These are phyloP conservation scores for Carex cristatella DNA, from an alignment of 176 grass and related monocot genomes.

Conservation along the genomic window DNA sequence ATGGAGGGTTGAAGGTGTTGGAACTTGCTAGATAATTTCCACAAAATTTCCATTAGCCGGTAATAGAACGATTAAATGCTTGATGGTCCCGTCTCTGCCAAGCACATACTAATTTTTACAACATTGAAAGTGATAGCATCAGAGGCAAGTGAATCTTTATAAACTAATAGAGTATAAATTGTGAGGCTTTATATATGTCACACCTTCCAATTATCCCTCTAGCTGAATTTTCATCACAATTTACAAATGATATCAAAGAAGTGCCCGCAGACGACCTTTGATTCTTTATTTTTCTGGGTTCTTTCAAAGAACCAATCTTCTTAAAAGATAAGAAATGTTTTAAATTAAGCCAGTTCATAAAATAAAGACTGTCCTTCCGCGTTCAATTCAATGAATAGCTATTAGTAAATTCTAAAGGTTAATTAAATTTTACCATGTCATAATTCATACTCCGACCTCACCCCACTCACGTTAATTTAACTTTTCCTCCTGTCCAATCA, in stretches of 20 bases:
- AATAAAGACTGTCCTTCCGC: not conserved
- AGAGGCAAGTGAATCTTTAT: too few species aligned
- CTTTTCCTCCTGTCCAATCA: conserved; percentile 66
- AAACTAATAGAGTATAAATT: too few species aligned
- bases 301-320: not conserved
- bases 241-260: too few species aligned
- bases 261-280: not conserved
- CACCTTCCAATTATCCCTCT: not conserved
- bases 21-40: too few species aligned
- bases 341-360: not conserved
- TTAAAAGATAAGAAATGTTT: not conserved
- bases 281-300: not conserved
- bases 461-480: conserved; percentile 19
- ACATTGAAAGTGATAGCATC: too few species aligned
- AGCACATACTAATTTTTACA: too few species aligned
- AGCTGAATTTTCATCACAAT: too few species aligned
- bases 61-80: too few species aligned
- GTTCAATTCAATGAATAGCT: not conserved
- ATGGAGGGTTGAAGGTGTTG: too few species aligned
- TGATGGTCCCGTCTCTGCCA: too few species aligned
- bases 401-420: not conserved
- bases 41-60: too few species aligned
- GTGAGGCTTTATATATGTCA: too few species aligned
- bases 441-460: not conserved
- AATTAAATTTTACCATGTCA: conserved; percentile 12